Evolutionary conservation across 2,329 filamentous ascomycete species (phyloP).

Genomic region (Cercospora sesami): DNA sequence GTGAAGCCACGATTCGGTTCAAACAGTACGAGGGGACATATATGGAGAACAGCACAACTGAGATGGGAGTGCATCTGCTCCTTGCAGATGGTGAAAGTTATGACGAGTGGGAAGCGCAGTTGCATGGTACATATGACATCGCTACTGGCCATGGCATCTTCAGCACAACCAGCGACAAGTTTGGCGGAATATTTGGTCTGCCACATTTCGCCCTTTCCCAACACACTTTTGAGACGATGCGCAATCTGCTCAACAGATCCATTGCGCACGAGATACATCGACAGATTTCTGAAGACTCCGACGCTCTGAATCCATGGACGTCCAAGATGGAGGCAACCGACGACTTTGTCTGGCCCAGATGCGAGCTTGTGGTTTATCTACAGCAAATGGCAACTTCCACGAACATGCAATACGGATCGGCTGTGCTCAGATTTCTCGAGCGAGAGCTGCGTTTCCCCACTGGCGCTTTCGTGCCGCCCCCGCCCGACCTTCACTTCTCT

Average conservation of each 20-base stretch:
- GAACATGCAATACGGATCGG: slow-evolving; percentile 28
- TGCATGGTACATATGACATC: slow-evolving; percentile 85
- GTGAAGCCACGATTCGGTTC: slow-evolving; percentile 69
- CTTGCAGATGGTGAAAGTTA: slow-evolving; percentile 72
- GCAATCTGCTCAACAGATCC: slow-evolving; percentile 68
- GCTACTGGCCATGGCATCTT: slow-evolving; percentile 76
- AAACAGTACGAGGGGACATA: slow-evolving; percentile 52
- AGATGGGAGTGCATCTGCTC: slow-evolving; percentile 68
- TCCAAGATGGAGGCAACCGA: slow-evolving; percentile 63
- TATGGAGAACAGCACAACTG: slow-evolving; percentile 58
- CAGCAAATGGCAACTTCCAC: slow-evolving; percentile 58
- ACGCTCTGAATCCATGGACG: slow-evolving; percentile 68
- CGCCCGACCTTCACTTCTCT: slow-evolving; percentile 58
- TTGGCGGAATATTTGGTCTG: slow-evolving; percentile 84
- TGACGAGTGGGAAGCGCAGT: slow-evolving; percentile 73
- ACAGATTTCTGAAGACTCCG: slow-evolving; percentile 61
- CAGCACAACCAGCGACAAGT: slow-evolving; percentile 87
- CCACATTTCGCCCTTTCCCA: slow-evolving; percentile 73
- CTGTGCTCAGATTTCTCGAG: slow-evolving; percentile 55
- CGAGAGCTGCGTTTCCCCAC: slow-evolving; percentile 60
- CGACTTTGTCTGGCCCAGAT: slow-evolving; percentile 68
- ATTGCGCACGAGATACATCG: slow-evolving; percentile 66
- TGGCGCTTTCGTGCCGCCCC: slow-evolving; percentile 54
- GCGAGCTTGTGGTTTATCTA: slow-evolving; percentile 84
- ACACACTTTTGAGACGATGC: slow-evolving; percentile 50